Percentiles rank a stretch among this genome's conserved stretches.
phyloP scores from a whole-genome alignment of 768 basidiomycete genomes.

The Tulasnella sp. region DNA sequence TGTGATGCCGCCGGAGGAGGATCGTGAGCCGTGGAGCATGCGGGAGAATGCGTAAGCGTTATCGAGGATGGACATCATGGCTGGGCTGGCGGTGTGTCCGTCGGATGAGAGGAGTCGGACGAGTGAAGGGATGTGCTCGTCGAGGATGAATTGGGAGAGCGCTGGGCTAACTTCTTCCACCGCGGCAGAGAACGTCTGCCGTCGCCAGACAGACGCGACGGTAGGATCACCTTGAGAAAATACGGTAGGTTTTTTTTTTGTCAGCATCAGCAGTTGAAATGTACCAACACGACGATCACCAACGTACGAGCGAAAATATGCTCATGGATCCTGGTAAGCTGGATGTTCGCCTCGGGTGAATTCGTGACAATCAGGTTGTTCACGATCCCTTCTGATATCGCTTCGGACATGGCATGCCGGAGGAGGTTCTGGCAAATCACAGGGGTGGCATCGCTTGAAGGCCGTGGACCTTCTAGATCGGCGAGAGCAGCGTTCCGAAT shows the following conservation, averaged over 20 bases:
- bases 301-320: slow-evolving; percentile 64
- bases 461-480: slow-evolving; percentile 46
- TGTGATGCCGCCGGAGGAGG: slow-evolving; percentile 32
- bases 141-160: slow-evolving; percentile 54
- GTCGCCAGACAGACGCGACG: slow-evolving; percentile 82
- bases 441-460: slow-evolving; percentile 34
- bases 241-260: background rate
- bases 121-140: slow-evolving; percentile 60
- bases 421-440: slow-evolving; percentile 73
- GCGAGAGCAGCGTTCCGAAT: slow-evolving; percentile 48
- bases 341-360: slow-evolving; percentile 70
- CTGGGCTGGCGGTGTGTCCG: slow-evolving; percentile 9
- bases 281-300: too few species aligned
- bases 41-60: slow-evolving; percentile 70
- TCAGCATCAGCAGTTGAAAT: background rate
- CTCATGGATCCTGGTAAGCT: slow-evolving; percentile 78
- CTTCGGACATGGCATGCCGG: slow-evolving; percentile 69
- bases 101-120: slow-evolving; percentile 35
- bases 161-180: slow-evolving; percentile 65
- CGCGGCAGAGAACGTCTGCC: slow-evolving; percentile 81
- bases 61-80: slow-evolving; percentile 48
- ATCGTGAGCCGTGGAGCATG: slow-evolving; percentile 66
- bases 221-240: slow-evolving; percentile 56
- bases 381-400: slow-evolving; percentile 59
- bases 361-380: slow-evolving; percentile 83